Evolutionary conservation across 192 early-diverging fungal genomes (phyloP).

Genomic region (Backusella sp.): DNA sequence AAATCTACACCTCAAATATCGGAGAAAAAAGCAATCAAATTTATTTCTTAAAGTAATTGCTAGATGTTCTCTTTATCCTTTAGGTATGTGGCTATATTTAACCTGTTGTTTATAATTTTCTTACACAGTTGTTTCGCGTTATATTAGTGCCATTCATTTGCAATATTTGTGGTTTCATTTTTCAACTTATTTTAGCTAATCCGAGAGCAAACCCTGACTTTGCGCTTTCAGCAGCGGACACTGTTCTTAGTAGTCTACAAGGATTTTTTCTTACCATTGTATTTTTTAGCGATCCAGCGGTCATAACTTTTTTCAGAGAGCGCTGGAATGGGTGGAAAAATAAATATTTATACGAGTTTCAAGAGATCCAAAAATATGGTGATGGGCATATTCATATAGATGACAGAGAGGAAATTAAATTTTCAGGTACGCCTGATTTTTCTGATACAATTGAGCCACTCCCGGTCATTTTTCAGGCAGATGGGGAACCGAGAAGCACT

Average conservation of each 20-base stretch:
- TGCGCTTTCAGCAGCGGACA: not conserved
- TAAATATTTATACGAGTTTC: not conserved
- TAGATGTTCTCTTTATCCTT: not conserved
- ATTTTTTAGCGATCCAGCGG: conserved; percentile 9
- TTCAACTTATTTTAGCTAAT: not conserved
- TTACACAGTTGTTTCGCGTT: not conserved
- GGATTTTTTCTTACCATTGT: conserved; percentile 9
- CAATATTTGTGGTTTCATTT: not conserved
- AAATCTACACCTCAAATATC: not conserved
- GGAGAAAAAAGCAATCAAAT: not conserved
- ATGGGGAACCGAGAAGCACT: not conserved
- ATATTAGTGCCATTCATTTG: conserved; percentile 6
- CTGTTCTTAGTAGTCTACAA: not conserved
- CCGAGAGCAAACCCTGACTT: not conserved
- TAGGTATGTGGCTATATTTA: not conserved
- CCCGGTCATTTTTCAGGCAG: not conserved
- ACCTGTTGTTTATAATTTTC: not conserved
- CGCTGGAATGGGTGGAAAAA: not conserved
- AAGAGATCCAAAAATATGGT: not conserved
- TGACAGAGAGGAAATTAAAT: not conserved
- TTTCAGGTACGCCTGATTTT: not conserved
- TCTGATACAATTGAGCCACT: not conserved
- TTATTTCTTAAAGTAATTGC: not conserved
- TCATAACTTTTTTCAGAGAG: not conserved
- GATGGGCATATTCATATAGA: not conserved